Evolutionary conservation across 148 eudicot species (phyloP), one percentile per base, ranked within the genome.

Genomic region (Suaeda aralocaspica): DNA sequence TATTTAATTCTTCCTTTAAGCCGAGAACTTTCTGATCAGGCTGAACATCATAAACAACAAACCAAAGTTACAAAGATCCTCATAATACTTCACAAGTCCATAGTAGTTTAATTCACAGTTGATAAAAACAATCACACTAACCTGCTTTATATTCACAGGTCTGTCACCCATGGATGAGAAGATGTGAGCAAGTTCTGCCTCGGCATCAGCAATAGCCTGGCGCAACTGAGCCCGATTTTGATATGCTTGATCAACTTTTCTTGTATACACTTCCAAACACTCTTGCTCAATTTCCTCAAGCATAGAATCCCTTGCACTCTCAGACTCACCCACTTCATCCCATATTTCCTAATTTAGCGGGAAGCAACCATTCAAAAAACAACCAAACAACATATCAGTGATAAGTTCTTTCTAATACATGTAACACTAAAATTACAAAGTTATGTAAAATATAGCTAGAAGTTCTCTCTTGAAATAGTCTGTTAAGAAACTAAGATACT

Each of bases 311-410:
- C 85, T 89, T 75, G 83, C 83, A 22, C 70, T 57, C 48, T 82
- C 89, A 44, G 83, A 66, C 75, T 89, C 96, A 16, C 97, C 97
- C 66, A 92, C 82, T 83, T 92, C 97, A 82, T 85, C 84, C 97
- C 97, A 89, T 80, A 92, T 87, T 84, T 82, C 86, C 97, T 92
- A 68, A 48, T 80, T 39, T 67, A n/a, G 51, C 55, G 29, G 49
- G 25, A 55, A 30, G 14, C 64, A 70, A 66, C 63, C 55, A 66
- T 18, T 34, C 39, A 56, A n/a, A 69, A 25, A 66, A 31, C 31
- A 33, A 52, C 3, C 44, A 11, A 70, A 66, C 62, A 49, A 11
- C 22, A 19, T 49, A 14, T 5, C 1, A 49, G 5, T 14, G 5
- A 15, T 49, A 3, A 49, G 53, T 15, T 18, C 5, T 49, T 49